Evolutionary conservation across 371 early-diverging fungal genomes (phyloP), one percentile per base, ranked within the genome.

Genomic region (Mortierella sp.): DNA sequence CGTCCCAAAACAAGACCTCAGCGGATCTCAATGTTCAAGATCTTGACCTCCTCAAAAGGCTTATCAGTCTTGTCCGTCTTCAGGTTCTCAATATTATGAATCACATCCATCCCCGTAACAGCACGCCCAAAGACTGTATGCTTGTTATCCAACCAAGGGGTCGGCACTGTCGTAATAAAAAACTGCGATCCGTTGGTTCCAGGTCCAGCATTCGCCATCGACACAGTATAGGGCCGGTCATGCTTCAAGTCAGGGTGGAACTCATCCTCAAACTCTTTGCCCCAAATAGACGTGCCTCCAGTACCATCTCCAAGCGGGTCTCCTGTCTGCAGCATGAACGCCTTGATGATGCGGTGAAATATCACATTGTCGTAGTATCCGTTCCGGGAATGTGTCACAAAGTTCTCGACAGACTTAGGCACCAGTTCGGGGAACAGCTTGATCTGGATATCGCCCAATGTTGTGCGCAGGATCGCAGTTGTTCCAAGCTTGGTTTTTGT

Each of bases 181-280:
- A 99, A 99, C 89, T 99, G 99, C 70, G 95, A 95, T 4, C 95
- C 97, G 87, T 98, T 98, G 11, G 98, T 97, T 52, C 95, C 93
- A 7, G 97, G 96, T 7, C 99, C 99, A 0, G 96, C 94, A 89
- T 99, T 99, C 11, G 99, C 99, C 99, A 99, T 99, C 77, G 96
- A 95, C 0, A 99, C 91, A 0, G 97, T 95, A 58, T 97, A 98
- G 0, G 98, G 96, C 13, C 95, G 92, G 87, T 97, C 96, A 83
- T 98, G 99, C 78, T 91, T 92, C 70, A 97, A 89, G 42, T 94
- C 94, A 42, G 91, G 88, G 28, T 92, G 92, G 79, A 98, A 95
- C 89, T 99, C 99, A 88, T 99, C 99, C 80, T 97, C 97, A 90
- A 99, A 99, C 75, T 97, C 95, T 42, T 93, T 88, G 44, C 98